Evolutionary conservation across 345 rosid genomes (phyloP).

Genomic region (Hirschfeldia incana): DNA sequence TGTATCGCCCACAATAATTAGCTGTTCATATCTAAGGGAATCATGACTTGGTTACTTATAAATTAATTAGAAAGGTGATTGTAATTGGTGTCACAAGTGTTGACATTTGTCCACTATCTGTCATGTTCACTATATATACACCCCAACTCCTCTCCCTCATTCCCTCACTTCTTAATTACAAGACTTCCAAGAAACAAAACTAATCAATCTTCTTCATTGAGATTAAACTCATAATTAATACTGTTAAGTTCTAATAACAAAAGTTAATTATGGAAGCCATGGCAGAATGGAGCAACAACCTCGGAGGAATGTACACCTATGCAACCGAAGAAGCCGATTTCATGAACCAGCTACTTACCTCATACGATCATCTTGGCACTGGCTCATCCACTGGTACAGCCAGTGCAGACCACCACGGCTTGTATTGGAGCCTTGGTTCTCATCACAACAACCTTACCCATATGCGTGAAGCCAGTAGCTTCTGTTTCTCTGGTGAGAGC

Average conservation of each 20-base stretch:
- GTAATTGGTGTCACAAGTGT: conserved; percentile 23
- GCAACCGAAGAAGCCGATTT: conserved; percentile 76
- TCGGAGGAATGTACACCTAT: conserved; percentile 53
- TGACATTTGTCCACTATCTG: conserved; percentile 37
- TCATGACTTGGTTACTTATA: conserved; percentile 8
- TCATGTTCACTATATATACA: conserved; percentile 39
- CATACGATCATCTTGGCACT: conserved; percentile 35
- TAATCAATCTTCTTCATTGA: conserved; percentile 26
- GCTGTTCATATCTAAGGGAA: conserved; percentile 40
- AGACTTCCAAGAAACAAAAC: conserved; percentile 31
- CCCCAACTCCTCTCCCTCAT: conserved; percentile 18
- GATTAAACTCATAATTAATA: conserved; percentile 28
- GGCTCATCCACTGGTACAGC: conserved; percentile 35
- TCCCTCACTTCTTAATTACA: conserved; percentile 30
- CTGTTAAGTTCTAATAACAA: neutral
- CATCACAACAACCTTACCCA: conserved; percentile 31
- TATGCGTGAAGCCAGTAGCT: conserved; percentile 24
- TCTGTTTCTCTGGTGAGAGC: conserved; percentile 47
- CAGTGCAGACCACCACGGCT: conserved; percentile 43
- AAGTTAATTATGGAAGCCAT: conserved; percentile 51
- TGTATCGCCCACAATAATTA: conserved; percentile 25
- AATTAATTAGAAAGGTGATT: conserved; percentile 15
- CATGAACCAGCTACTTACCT: conserved; percentile 64
- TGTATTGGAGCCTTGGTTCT: conserved; percentile 38
- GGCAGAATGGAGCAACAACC: conserved; percentile 66